Base-by-base conservation (phyloP, 768 basidiomycete genomes). In the Pulveroboletus sp. region DNA sequence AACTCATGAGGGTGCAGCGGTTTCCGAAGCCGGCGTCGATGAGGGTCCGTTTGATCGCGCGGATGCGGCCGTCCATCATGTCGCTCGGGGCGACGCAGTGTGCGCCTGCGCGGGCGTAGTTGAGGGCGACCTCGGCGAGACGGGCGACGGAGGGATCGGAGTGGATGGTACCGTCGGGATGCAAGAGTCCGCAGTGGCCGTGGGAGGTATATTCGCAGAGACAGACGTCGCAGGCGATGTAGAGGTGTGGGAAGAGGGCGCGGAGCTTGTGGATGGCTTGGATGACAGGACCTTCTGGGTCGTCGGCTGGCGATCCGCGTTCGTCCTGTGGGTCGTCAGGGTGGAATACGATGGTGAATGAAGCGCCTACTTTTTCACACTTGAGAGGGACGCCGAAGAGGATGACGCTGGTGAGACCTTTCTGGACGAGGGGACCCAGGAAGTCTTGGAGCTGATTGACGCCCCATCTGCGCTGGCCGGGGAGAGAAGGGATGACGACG, bases 171-270 rank as follows among this genome's bases (percentile, higher is more conserved):
- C 86, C 85, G 57, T 93, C 89, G 2, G 62, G 37, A 57, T 89
- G 68, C 32, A 94, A 77, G 38, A 87, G 63, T 22, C 96, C 96
- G 61, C 96, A 99, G 70, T 99, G 96, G 0, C 96, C 96, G 59
- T 98, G 95, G 42, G 91, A 89, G 9, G 96, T 97, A 76, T 99
- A 98, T 72, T 98, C 95, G 76, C 96, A 99, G n/a, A 99, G 82
- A 66, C 96, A 99, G 17, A 98, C 96, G 61, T 99, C 96, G 62
- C 83, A 82, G 0, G 93, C 89, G 62, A 99, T 85, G 72, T 93
- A 92, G 20, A 99, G 73, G 6, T 76, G 64, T 0, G 96, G 95
- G 73, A 85, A 99, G 53, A 89, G 77, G 2, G 70, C 47, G 6
- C 86, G 81, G 30, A 99, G 76, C 50, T 80, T 83, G 61, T 78